Conservation (phyloP, 2,329 filamentous ascomycete genomes). For the Penicillium thymicola region DNA sequence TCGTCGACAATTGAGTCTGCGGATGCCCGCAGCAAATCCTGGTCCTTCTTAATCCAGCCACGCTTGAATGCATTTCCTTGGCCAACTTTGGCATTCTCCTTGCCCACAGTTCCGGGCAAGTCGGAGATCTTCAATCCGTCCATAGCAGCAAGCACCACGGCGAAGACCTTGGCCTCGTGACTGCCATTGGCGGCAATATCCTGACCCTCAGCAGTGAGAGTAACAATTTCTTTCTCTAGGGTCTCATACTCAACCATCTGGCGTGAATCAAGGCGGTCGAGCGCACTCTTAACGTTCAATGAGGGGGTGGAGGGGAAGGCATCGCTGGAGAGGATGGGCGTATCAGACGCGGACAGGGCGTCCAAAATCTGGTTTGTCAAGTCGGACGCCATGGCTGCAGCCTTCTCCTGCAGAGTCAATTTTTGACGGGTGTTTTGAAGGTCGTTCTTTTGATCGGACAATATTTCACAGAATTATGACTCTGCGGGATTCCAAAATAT, state of each 20-base stretch:
- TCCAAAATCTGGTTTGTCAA: slow-evolving; percentile 64
- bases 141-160: slow-evolving; percentile 66
- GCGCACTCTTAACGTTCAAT: slow-evolving; percentile 73
- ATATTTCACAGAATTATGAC: slow-evolving; percentile 32
- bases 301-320: slow-evolving; percentile 66
- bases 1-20: slow-evolving; percentile 74
- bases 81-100: slow-evolving; percentile 62
- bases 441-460: slow-evolving; percentile 18
- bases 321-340: slow-evolving; percentile 64
- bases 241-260: slow-evolving; percentile 86
- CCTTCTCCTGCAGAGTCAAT: slow-evolving; percentile 24
- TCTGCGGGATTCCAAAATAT: slow-evolving; percentile 24
- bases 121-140: slow-evolving; percentile 80
- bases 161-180: slow-evolving; percentile 79
- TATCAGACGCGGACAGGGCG: slow-evolving; percentile 59
- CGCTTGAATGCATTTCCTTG: slow-evolving; percentile 88
- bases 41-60: slow-evolving; percentile 65
- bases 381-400: slow-evolving; percentile 50
- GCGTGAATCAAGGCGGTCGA: slow-evolving; percentile 80
- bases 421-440: slow-evolving; percentile 17
- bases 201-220: slow-evolving; percentile 72
- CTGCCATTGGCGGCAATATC: slow-evolving; percentile 71
- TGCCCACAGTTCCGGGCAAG: slow-evolving; percentile 51
- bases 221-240: slow-evolving; percentile 71
- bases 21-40: slow-evolving; percentile 53